Evolutionary conservation across 1,284 basidiomycete genomes (phyloP).

Genomic region (Ceratobasidium sp.): DNA sequence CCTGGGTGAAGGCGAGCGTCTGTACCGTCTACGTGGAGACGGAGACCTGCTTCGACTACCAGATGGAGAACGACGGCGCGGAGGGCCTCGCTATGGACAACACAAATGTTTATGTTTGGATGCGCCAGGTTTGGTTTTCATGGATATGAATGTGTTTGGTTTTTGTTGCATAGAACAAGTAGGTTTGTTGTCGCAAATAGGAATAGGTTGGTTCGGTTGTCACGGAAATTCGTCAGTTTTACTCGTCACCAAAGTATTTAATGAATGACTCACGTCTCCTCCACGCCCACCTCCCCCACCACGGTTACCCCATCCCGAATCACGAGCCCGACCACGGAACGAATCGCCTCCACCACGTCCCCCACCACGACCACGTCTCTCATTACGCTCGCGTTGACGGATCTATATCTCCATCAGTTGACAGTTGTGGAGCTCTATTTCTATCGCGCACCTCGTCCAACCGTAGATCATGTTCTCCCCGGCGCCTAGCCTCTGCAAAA

Average conservation of each 20-base stretch:
- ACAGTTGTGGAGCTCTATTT: not conserved
- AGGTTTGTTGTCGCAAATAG: not conserved
- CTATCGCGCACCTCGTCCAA: slow-evolving; percentile 61
- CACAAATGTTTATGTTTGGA: too few species aligned
- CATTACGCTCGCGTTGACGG: slow-evolving; percentile 56
- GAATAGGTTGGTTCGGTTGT: too few species aligned
- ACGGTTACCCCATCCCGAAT: slow-evolving; percentile 54
- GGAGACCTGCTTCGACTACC: slow-evolving; percentile 23
- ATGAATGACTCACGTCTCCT: slow-evolving; percentile 47
- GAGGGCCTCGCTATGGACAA: slow-evolving; percentile 10
- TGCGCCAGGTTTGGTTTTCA: too few species aligned
- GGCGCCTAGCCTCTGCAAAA: slow-evolving; percentile 71
- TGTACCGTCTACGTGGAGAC: slow-evolving; percentile 4
- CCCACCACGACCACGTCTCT: slow-evolving; percentile 52
- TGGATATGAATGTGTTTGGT: too few species aligned
- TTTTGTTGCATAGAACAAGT: not conserved
- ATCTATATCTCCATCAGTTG: slow-evolving; percentile 48
- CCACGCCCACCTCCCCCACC: slow-evolving; percentile 52
- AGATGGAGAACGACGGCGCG: slow-evolving; percentile 21
- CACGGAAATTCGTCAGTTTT: too few species aligned
- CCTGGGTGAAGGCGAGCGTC: slow-evolving; percentile 21
- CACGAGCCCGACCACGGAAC: slow-evolving; percentile 42
- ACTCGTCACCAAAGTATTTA: too few species aligned
- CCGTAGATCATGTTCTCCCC: slow-evolving; percentile 53
- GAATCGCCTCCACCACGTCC: slow-evolving; percentile 53